These are phyloP conservation scores for Omphalotus olearius DNA, from an alignment of 1,284 basidiomycete species.

Conservation along the genomic window DNA sequence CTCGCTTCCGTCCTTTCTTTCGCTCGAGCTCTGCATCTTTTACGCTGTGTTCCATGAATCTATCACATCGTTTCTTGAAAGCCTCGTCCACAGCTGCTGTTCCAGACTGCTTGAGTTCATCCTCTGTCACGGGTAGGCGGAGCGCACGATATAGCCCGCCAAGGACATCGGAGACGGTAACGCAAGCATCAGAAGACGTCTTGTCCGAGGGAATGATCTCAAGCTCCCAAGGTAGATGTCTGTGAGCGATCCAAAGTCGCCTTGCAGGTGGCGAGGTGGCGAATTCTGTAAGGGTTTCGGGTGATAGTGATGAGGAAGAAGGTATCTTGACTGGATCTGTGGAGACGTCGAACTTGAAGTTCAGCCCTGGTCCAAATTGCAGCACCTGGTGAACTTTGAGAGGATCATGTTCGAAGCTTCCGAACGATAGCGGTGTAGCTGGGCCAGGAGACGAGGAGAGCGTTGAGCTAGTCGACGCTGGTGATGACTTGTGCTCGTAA, in stretches of 20 bases:
- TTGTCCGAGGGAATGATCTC: neutral
- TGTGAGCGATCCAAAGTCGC: neutral
- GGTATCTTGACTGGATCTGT: neutral
- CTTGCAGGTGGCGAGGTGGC: neutral
- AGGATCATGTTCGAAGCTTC: too few relatives aligned
- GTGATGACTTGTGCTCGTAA: neutral
- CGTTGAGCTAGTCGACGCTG: neutral
- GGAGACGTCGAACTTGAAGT: slow-evolving; percentile 1
- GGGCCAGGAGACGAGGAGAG: slow-evolving; percentile 4
- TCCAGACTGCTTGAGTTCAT: neutral
- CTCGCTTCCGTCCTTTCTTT: neutral
- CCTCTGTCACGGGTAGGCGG: neutral
- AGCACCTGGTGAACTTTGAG: neutral
- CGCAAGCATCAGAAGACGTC: neutral
- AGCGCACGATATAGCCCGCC: neutral
- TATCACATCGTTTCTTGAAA: slow-evolving; percentile 2
- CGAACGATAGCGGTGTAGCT: slow-evolving; percentile 1
- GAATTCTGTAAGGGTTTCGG: neutral
- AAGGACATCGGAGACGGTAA: neutral
- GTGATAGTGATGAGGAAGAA: neutral
- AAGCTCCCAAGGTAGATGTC: slow-evolving; percentile 1
- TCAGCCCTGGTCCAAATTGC: neutral
- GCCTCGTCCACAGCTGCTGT: neutral
- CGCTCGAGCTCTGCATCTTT: neutral
- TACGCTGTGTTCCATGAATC: slow-evolving; percentile 2